These are phyloP conservation scores for Leishmania turanica DNA, from an alignment of 208 protist species.

Conservation along the genomic window DNA sequence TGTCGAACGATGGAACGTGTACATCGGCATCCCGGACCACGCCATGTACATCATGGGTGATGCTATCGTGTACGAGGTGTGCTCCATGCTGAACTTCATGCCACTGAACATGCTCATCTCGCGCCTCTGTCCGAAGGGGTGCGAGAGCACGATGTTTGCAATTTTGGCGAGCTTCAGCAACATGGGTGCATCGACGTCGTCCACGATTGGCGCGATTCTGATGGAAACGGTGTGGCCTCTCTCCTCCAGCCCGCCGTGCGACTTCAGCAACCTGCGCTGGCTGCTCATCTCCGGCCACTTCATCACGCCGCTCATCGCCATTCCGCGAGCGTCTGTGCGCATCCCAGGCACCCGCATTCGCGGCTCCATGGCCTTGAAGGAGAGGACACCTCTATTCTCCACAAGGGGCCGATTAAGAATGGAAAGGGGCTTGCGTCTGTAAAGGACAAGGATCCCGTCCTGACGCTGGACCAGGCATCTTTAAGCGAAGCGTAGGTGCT, in stretches of 20 bases:
- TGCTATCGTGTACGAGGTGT: constrained; percentile 56
- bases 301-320: constrained; percentile 42
- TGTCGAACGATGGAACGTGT: constrained; percentile 62
- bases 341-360: constrained; percentile 55
- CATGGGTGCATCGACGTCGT: constrained; percentile 52
- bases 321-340: constrained; percentile 56
- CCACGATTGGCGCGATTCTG: constrained; percentile 49
- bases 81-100: constrained; percentile 68
- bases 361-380: constrained; percentile 38
- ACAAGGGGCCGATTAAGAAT: constrained; percentile 19
- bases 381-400: constrained; percentile 22
- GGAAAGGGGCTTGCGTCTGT: background rate
- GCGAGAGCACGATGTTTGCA: constrained; percentile 73
- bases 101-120: constrained; percentile 72
- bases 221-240: constrained; percentile 56
- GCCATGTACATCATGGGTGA: constrained; percentile 69
- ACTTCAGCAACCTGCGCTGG: constrained; percentile 57
- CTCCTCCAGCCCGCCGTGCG: constrained; percentile 36
- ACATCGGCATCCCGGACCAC: constrained; percentile 43
- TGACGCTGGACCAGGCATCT: background rate
- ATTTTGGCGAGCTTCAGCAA: constrained; percentile 76
- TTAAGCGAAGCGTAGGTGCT: background rate
- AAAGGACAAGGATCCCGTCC: background rate
- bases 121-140: constrained; percentile 68
- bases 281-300: constrained; percentile 60